A percentile compares a stretch with the other conserved stretches of the same genome.
Conservation (phyloP, 1,284 basidiomycete species). For the Trichosporon sp. region DNA sequence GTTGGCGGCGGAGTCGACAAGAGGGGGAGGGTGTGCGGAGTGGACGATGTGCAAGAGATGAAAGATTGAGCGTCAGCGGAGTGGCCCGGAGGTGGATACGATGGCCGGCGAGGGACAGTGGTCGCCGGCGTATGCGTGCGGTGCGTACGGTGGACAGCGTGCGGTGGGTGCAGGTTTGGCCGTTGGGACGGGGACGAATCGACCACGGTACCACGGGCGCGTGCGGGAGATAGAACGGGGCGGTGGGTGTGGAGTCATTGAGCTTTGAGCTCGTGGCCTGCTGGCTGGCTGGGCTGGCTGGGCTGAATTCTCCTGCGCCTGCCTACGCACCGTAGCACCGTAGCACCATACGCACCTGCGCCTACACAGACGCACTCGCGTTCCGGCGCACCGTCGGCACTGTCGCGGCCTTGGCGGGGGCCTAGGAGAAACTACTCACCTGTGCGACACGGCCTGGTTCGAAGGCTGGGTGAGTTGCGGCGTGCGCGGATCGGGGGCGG, state of each 20-base stretch:
- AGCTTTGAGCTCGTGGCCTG: not conserved
- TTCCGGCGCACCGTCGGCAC: not conserved
- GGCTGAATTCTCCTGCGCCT: not conserved
- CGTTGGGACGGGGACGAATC: not conserved
- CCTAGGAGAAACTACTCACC: not conserved
- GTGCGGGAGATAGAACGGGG: not conserved
- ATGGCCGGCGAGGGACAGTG: not conserved
- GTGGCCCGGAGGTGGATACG: not conserved
- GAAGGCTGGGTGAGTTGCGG: not conserved
- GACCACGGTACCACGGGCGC: not conserved
- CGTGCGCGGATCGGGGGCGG: not conserved
- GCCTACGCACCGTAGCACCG: not conserved
- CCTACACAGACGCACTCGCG: not conserved
- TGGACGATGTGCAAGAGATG: not conserved
- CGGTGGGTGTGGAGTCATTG: constrained; percentile 3
- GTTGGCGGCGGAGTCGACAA: not conserved
- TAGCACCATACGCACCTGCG: not conserved
- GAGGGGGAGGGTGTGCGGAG: not conserved
- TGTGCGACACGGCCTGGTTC: not conserved
- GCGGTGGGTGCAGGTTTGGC: not conserved
- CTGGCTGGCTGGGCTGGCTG: not conserved
- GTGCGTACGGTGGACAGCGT: not conserved
- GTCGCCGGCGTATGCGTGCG: not conserved
- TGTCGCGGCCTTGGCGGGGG: not conserved
- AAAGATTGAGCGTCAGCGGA: not conserved